These are phyloP conservation scores for Fusarium tjaetaba DNA, from an alignment of 2,329 filamentous ascomycete species.

Conservation along the genomic window DNA sequence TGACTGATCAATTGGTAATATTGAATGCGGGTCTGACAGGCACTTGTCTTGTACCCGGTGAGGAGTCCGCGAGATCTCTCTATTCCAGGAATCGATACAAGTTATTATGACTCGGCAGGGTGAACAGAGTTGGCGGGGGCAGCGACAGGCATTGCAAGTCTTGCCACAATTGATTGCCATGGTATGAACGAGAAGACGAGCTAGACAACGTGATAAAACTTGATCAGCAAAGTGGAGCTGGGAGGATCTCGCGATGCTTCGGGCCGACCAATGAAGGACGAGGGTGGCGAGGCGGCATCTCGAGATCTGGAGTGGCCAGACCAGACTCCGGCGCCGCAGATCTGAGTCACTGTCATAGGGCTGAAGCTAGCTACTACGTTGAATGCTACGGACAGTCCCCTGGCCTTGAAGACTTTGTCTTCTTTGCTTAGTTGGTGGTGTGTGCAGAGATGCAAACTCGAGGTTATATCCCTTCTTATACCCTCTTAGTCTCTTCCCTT, in stretches of 20 bases:
- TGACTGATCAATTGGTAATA: too few relatives aligned
- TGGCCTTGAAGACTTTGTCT: background rate
- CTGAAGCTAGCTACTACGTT: background rate
- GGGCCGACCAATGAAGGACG: background rate
- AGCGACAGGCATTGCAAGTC: fast-evolving
- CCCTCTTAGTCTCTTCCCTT: too few relatives aligned
- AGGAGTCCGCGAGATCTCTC: background rate
- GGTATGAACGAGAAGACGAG: fast-evolving
- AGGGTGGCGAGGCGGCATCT: background rate
- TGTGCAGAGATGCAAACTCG: too few relatives aligned
- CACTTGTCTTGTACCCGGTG: background rate
- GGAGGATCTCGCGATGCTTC: background rate
- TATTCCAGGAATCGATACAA: background rate
- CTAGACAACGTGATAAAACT: background rate
- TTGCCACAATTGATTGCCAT: too few relatives aligned
- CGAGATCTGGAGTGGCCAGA: background rate
- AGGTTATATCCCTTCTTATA: too few relatives aligned
- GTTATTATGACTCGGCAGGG: too few relatives aligned
- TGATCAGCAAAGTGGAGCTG: background rate
- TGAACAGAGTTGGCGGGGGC: background rate
- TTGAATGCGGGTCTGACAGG: background rate
- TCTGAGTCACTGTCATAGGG: background rate
- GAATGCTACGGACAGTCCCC: background rate
- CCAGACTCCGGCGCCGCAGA: background rate
- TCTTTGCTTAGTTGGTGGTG: too few relatives aligned